These are phyloP conservation scores for Thalia dealbata DNA, from an alignment of 176 grass and related monocot species.

Conservation along the genomic window DNA sequence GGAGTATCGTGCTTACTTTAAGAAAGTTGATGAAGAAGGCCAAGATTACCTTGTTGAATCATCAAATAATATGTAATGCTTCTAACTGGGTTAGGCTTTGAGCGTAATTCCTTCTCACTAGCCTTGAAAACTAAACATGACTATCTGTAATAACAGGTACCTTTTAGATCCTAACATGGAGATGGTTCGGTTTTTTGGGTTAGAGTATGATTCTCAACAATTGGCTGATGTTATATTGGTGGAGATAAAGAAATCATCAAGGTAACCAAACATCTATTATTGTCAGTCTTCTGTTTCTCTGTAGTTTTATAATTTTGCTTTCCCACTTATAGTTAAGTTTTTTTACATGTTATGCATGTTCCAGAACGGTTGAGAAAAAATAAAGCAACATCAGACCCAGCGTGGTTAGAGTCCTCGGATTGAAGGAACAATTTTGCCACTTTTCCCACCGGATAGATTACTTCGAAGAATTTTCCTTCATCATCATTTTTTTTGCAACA, in stretches of 20 bases:
- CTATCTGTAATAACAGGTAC: constrained; percentile 45
- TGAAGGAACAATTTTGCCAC: neutral
- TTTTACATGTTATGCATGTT: neutral
- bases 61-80: constrained; percentile 72
- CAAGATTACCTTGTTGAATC: constrained; percentile 90
- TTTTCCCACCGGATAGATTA: neutral
- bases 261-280: constrained; percentile 16
- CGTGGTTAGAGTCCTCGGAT: neutral
- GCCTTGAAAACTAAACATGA: constrained; percentile 16
- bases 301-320: neutral
- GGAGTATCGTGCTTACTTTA: constrained; percentile 91
- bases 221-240: constrained; percentile 59
- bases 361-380: neutral
- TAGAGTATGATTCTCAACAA: constrained; percentile 63
- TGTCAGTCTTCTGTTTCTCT: neutral
- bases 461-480: neutral
- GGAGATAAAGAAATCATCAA: constrained; percentile 49
- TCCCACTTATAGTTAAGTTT: neutral
- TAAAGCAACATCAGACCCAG: neutral
- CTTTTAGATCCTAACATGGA: constrained; percentile 89
- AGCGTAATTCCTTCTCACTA: neutral
- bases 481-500: neutral
- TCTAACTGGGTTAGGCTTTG: neutral
- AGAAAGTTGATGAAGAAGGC: constrained; percentile 66
- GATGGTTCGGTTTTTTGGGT: constrained; percentile 66